A percentile compares a stretch with the other conserved stretches of the same genome.
phyloP scores from a whole-genome alignment of 768 basidiomycete species.

The Coprinopsis cinerea region DNA sequence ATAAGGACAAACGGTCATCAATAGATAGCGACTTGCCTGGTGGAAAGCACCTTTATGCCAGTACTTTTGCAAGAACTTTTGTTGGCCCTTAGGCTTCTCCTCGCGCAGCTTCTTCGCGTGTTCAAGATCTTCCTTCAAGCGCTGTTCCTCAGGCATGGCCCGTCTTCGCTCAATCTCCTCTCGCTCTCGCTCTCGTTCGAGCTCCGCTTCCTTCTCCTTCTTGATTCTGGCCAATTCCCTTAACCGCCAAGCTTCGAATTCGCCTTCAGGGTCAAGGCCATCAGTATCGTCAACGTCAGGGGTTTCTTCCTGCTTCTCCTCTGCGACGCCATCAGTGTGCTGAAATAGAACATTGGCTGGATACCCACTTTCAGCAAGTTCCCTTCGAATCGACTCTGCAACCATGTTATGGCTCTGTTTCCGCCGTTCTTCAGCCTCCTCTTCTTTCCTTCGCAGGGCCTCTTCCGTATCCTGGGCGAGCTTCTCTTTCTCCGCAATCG shows the following conservation, averaged over 20 bases:
- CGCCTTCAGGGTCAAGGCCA: conserved; percentile 78
- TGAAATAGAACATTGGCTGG: not conserved
- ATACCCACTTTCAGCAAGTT: conserved; percentile 82
- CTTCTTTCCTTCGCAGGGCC: conserved; percentile 57
- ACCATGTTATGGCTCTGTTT: conserved; percentile 90
- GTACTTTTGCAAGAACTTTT: conserved; percentile 95
- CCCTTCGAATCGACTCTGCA: conserved; percentile 88
- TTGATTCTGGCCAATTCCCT: conserved; percentile 92
- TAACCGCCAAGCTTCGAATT: conserved; percentile 95
- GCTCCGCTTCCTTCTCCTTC: conserved; percentile 85
- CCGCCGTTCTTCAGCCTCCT: conserved; percentile 75
- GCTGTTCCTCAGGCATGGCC: conserved; percentile 89
- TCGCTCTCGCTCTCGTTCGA: conserved; percentile 75
- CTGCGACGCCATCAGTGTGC: conserved; percentile 32
- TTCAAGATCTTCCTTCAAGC: conserved; percentile 89
- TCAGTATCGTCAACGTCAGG: conserved; percentile 96
- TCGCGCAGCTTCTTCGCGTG: conserved; percentile 75
- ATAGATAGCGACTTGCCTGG: conserved; percentile 47
- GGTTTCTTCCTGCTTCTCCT: conserved; percentile 79
- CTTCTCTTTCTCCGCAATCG: conserved; percentile 63
- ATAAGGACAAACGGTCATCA: not conserved
- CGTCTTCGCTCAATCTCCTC: conserved; percentile 90
- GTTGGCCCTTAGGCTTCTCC: conserved; percentile 86
- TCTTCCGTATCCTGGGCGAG: conserved; percentile 75
- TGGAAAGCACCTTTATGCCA: conserved; percentile 99